phyloP scores from a whole-genome alignment of 345 rosid genomes.

The Rhodamnia rubescens region DNA sequence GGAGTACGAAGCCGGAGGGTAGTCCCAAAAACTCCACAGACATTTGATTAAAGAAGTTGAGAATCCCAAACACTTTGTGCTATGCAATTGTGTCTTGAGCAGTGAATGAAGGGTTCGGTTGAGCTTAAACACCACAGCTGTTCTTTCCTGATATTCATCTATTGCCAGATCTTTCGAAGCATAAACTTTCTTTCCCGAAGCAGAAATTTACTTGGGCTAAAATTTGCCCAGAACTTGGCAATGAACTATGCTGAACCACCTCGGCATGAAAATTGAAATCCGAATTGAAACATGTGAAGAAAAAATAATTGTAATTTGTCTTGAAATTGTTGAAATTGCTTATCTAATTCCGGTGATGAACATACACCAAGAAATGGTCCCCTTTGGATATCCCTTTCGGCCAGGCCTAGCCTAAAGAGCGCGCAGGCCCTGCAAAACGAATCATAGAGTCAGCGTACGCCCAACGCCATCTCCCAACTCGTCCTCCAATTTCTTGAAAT shows the following conservation, averaged over 20 bases:
- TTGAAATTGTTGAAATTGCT: not conserved
- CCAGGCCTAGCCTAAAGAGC: not conserved
- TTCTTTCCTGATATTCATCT: not conserved
- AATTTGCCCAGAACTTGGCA: not conserved
- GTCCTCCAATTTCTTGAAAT: not conserved
- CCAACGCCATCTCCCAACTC: not conserved
- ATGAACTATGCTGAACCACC: not conserved
- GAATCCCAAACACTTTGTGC: not conserved
- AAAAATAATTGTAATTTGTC: not conserved
- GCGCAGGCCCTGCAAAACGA: not conserved
- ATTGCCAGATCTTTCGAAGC: not conserved
- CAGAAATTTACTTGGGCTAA: not conserved
- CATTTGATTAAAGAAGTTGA: not conserved
- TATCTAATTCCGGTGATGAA: not conserved
- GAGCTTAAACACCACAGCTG: not conserved
- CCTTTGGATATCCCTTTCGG: not conserved
- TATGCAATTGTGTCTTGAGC: not conserved
- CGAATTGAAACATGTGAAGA: not conserved
- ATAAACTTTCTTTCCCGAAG: not conserved
- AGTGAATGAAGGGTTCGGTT: not conserved
- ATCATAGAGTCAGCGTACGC: not conserved
- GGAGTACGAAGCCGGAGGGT: not conserved
- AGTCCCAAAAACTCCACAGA: not conserved
- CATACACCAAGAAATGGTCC: not conserved
- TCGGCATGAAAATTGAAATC: not conserved